Evolutionary conservation across 2,329 filamentous ascomycete genomes (phyloP).

Genomic region (Colletotrichum abscissum): DNA sequence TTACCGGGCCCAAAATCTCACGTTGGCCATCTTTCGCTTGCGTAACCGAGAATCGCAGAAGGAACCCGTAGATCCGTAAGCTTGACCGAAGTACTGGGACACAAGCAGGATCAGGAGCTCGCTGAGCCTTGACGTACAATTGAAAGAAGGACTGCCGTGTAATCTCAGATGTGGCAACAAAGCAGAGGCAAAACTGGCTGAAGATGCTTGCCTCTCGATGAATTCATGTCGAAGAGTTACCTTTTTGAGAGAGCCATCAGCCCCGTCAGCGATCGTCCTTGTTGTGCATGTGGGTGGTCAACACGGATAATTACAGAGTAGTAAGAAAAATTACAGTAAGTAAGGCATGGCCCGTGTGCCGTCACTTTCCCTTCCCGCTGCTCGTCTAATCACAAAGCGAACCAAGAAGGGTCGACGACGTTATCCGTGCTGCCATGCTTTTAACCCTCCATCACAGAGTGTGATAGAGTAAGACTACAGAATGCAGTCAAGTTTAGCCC

Average conservation of each 20-base stretch:
- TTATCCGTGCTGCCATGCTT: neutral
- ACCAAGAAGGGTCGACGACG: neutral
- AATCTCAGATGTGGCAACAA: neutral
- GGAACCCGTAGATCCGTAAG: constrained; percentile 5
- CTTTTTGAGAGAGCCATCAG: constrained; percentile 1
- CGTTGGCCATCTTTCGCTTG: constrained; percentile 11
- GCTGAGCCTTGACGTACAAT: neutral
- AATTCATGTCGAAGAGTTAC: neutral
- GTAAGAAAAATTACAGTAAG: neutral
- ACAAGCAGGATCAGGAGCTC: neutral
- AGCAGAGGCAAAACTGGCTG: neutral
- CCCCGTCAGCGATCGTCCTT: constrained; percentile 23
- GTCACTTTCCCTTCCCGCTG: neutral
- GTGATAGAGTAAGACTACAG: neutral
- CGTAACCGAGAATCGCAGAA: neutral
- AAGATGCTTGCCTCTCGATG: neutral
- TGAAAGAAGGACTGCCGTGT: neutral
- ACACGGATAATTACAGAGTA: neutral
- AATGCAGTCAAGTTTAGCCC: constrained; percentile 4
- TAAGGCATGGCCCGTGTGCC: constrained; percentile 19
- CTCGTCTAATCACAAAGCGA: neutral
- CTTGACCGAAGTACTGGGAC: neutral
- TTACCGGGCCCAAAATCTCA: constrained; percentile 33
- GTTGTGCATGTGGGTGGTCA: neutral
- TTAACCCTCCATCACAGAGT: neutral